phyloP scores from a whole-genome alignment of 2,329 filamentous ascomycete species.

The Fonsecaea nubica region DNA sequence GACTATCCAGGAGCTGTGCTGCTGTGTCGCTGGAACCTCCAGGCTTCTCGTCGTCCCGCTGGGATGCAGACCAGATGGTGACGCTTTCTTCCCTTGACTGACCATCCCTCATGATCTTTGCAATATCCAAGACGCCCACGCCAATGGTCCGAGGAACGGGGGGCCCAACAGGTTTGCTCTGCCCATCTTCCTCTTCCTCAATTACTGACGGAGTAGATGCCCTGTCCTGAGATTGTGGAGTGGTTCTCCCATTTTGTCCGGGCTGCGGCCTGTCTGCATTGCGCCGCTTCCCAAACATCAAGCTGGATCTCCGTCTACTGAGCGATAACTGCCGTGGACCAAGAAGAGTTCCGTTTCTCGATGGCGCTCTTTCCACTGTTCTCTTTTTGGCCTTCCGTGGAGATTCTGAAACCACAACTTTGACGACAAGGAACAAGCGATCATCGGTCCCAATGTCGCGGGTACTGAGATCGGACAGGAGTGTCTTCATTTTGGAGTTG shows the following conservation, averaged over 20 bases:
- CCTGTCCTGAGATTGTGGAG: conserved; percentile 27
- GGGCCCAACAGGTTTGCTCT: conserved; percentile 30
- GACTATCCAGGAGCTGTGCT: conserved; percentile 73
- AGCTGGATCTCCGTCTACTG: conserved; percentile 50
- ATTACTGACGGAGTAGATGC: conserved; percentile 31
- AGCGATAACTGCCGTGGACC: conserved; percentile 36
- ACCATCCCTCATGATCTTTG: conserved; percentile 72
- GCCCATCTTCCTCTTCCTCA: conserved; percentile 35
- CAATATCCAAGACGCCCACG: conserved; percentile 78
- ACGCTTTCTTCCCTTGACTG: conserved; percentile 71
- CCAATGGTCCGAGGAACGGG: conserved; percentile 60
- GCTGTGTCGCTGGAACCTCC: conserved; percentile 49
- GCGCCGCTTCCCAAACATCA: conserved; percentile 48
- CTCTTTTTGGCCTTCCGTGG: conserved; percentile 40
- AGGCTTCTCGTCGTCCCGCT: conserved; percentile 61
- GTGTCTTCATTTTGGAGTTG: conserved; percentile 74
- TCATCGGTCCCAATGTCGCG: conserved; percentile 70
- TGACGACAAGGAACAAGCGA: conserved; percentile 81
- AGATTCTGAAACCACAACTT: conserved; percentile 69
- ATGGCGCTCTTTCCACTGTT: conserved; percentile 32
- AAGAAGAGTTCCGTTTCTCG: conserved; percentile 38
- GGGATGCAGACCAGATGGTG: conserved; percentile 74
- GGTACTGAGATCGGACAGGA: conserved; percentile 85
- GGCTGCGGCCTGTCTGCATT: conserved; percentile 39
- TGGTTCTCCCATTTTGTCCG: conserved; percentile 43